Evolutionary conservation across 129 eudicot genomes (phyloP).

Genomic region (Helianthus tuberosus): DNA sequence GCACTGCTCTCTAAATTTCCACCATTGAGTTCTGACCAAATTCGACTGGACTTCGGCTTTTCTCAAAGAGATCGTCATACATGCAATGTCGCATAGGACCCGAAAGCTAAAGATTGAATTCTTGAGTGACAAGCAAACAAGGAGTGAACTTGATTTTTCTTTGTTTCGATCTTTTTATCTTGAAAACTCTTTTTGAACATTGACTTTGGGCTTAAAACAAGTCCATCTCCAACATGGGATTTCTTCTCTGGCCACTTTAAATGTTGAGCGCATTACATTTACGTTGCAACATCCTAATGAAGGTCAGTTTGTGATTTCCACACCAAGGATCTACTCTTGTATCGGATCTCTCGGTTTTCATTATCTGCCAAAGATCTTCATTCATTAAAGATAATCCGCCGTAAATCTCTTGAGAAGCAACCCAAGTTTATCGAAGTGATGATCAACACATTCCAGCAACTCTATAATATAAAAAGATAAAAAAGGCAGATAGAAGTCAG

Average conservation of each 20-base stretch:
- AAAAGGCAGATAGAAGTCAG: no score
- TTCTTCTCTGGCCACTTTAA: background rate
- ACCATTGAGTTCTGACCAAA: conserved; percentile 4
- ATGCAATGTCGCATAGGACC: conserved; percentile 10
- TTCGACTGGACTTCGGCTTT: background rate
- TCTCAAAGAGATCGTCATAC: background rate
- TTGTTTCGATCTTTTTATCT: background rate
- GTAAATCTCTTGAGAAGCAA: no score
- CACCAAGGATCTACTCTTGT: no score
- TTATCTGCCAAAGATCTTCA: no score
- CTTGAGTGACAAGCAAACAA: background rate
- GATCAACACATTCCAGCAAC: no score
- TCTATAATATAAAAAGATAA: no score
- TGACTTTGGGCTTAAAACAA: background rate
- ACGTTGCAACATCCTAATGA: background rate
- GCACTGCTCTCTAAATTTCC: conserved; percentile 7
- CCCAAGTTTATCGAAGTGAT: no score
- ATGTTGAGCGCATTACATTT: background rate
- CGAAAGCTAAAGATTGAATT: conserved; percentile 1
- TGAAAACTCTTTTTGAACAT: background rate
- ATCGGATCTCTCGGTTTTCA: background rate
- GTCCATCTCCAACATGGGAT: background rate
- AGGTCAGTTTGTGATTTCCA: no score
- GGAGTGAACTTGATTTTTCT: background rate
- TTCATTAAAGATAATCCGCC: no score